A percentile compares a stretch with the other conserved stretches of the same genome.
Conservation (phyloP, 176 grass and related monocot species). For the Carex pumila region DNA sequence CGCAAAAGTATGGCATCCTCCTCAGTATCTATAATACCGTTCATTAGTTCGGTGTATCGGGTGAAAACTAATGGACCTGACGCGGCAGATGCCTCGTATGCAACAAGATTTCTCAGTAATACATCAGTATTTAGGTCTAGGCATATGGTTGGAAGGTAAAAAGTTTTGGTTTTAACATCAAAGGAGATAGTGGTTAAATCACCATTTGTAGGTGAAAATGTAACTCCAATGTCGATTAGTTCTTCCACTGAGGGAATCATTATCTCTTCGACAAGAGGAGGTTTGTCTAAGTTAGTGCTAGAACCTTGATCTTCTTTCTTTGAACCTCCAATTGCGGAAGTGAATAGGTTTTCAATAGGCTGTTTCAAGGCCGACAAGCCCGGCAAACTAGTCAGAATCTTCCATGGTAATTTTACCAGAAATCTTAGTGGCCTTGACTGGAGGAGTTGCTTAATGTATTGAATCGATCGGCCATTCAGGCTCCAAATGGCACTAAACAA, state of each 20-base stretch:
- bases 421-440: conserved; percentile 27
- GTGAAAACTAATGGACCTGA: conserved; percentile 56
- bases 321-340: conserved; percentile 16
- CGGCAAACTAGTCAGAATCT: conserved; percentile 60
- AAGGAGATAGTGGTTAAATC: conserved; percentile 50
- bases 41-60: conserved; percentile 85
- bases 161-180: conserved; percentile 45
- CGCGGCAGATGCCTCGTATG: conserved; percentile 60
- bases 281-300: conserved; percentile 17
- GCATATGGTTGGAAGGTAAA: conserved; percentile 48
- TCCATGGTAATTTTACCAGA: conserved; percentile 67
- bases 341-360: conserved; percentile 41
- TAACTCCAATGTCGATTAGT: conserved; percentile 42
- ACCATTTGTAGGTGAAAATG: conserved; percentile 43
- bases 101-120: conserved; percentile 66
- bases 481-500: conserved; percentile 36
- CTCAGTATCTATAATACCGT: conserved; percentile 75
- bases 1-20: conserved; percentile 63
- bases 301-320: conserved; percentile 15
- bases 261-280: conserved; percentile 82
- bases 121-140: conserved; percentile 66
- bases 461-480: conserved; percentile 34
- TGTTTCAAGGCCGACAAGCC: conserved; percentile 49
- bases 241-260: conserved; percentile 75
- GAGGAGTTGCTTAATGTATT: conserved; percentile 40